phyloP scores from a whole-genome alignment of 2,329 filamentous ascomycete genomes.

The Rhinocladiella similis region DNA sequence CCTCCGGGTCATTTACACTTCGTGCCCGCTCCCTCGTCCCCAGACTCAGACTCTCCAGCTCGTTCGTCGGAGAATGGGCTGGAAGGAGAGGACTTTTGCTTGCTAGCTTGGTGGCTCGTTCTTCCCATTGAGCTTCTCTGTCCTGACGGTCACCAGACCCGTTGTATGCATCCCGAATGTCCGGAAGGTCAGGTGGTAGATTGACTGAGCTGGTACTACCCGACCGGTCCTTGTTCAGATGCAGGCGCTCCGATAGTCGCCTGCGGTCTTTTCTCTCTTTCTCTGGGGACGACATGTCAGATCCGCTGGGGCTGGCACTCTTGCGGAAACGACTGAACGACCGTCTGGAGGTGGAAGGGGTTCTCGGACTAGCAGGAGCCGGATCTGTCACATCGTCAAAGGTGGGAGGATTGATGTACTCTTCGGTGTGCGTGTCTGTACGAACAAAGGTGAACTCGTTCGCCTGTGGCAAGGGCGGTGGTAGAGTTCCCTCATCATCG shows the following conservation, averaged over 20 bases:
- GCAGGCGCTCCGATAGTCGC: conserved; percentile 67
- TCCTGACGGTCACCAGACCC: conserved; percentile 51
- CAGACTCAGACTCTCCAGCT: conserved; percentile 11
- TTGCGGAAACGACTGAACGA: conserved; percentile 37
- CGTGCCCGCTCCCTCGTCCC: conserved; percentile 18
- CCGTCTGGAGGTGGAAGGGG: conserved; percentile 15
- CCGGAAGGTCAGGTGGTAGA: conserved; percentile 77
- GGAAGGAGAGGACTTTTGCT: conserved; percentile 20
- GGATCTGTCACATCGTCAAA: conserved; percentile 45
- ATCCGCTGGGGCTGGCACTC: conserved; percentile 36
- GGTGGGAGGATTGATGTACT: conserved; percentile 71
- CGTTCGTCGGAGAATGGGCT: conserved; percentile 1
- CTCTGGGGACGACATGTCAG: conserved; percentile 37
- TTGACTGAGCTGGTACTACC: conserved; percentile 63
- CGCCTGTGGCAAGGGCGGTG: conserved; percentile 37
- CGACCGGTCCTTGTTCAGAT: conserved; percentile 56
- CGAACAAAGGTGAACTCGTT: conserved; percentile 82
- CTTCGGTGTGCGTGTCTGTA: conserved; percentile 77
- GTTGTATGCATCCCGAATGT: conserved; percentile 57
- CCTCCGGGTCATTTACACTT: conserved; percentile 32
- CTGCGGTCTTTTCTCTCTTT: conserved; percentile 35
- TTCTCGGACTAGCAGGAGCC: conserved; percentile 15
- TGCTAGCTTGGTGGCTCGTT: conserved; percentile 85
- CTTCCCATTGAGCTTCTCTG: conserved; percentile 82
- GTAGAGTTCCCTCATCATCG: conserved; percentile 35